Evolutionary conservation across 306 rosid genomes (phyloP).

Genomic region (Vigna mungo): DNA sequence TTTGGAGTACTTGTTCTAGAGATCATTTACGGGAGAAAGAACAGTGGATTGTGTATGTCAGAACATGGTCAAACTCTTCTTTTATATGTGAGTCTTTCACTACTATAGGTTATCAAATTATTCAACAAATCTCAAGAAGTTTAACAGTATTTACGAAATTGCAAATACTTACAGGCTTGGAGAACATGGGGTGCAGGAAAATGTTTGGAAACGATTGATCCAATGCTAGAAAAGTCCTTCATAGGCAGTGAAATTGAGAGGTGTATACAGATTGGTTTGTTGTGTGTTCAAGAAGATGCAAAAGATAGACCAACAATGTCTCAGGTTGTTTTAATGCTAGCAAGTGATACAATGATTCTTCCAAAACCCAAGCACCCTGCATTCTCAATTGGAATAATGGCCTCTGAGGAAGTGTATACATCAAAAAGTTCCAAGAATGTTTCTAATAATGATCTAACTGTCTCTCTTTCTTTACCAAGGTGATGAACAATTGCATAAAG

Average conservation of each 20-base stretch:
- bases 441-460: neutral
- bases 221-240: neutral
- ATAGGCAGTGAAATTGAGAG: neutral
- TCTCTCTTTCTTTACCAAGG: neutral
- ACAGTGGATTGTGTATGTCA: constrained; percentile 32
- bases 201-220: constrained; percentile 3
- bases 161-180: neutral
- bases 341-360: constrained; percentile 33
- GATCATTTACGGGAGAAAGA: constrained; percentile 46
- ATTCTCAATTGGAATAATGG: constrained; percentile 19
- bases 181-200: constrained; percentile 42
- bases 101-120: neutral
- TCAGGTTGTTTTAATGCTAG: constrained; percentile 10
- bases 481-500: neutral
- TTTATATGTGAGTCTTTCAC: constrained; percentile 32
- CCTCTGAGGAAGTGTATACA: neutral
- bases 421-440: neutral
- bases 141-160: neutral
- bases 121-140: neutral
- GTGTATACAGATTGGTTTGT: neutral
- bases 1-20: constrained; percentile 52
- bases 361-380: constrained; percentile 49
- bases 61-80: constrained; percentile 37
- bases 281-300: constrained; percentile 18
- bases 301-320: constrained; percentile 51